phyloP scores from a whole-genome alignment of 2,329 filamentous ascomycete species.

The Colletotrichum sp. region DNA sequence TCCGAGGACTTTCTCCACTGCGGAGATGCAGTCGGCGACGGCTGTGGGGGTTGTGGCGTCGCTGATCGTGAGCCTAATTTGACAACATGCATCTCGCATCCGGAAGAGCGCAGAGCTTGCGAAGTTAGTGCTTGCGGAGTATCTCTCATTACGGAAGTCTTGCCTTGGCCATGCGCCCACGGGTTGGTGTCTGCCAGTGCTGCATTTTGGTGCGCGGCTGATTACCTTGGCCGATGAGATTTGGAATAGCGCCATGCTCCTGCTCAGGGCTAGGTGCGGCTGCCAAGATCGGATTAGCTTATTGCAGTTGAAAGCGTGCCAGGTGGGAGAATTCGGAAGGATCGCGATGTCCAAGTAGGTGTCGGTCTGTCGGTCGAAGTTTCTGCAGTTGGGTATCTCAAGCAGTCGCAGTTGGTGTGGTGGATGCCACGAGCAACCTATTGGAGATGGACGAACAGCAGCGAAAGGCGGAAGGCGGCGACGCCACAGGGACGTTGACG shows the following conservation, averaged over 20 bases:
- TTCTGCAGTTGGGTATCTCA: background rate
- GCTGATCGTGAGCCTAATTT: background rate
- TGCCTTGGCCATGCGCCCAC: background rate
- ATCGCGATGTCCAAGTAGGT: background rate
- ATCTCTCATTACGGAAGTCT: background rate
- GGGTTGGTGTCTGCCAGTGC: background rate
- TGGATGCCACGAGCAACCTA: background rate
- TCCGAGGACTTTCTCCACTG: background rate
- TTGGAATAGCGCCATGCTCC: background rate
- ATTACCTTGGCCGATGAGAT: background rate
- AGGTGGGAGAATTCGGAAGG: background rate
- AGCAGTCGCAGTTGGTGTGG: background rate
- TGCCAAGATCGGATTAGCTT: background rate
- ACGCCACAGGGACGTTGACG: background rate
- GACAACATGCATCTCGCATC: background rate
- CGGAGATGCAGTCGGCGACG: background rate
- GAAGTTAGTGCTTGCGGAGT: background rate
- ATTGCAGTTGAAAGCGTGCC: background rate
- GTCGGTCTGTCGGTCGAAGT: background rate
- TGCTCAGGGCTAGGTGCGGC: background rate
- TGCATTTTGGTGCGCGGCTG: background rate
- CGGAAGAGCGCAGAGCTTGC: background rate
- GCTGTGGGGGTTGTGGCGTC: background rate
- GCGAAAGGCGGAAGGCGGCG: background rate
- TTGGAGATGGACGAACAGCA: background rate